Evolutionary conservation across 2,329 filamentous ascomycete genomes (phyloP).

Genomic region (Claviceps africana): DNA sequence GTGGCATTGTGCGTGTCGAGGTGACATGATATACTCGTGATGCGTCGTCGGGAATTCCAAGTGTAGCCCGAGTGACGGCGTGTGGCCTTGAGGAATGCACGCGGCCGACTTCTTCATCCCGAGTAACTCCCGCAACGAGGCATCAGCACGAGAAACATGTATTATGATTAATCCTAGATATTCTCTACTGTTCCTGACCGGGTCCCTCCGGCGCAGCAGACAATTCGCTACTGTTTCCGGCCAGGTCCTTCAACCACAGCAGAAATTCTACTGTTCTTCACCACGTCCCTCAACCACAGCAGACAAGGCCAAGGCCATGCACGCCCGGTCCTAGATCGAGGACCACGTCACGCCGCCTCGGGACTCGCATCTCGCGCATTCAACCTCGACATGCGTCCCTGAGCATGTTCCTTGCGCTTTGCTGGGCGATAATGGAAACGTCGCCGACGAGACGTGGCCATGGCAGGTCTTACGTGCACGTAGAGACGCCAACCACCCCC

Average conservation of each 20-base stretch:
- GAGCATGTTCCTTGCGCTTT: not conserved
- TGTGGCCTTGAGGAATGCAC: no score
- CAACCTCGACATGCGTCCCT: not conserved
- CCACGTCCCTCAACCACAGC: no score
- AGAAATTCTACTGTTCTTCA: no score
- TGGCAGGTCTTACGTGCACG: not conserved
- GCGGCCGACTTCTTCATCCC: no score
- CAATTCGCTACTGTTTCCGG: no score
- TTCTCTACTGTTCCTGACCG: constrained; percentile 2
- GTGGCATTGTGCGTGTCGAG: no score
- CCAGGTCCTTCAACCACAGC: not conserved
- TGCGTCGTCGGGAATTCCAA: no score
- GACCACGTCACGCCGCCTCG: not conserved
- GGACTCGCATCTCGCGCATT: not conserved
- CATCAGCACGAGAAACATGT: not conserved
- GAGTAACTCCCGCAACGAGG: no score
- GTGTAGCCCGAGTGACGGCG: no score
- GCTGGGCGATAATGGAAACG: not conserved
- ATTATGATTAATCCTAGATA: not conserved
- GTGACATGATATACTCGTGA: no score
- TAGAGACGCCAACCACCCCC: no score
- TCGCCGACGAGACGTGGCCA: not conserved
- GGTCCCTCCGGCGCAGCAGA: no score
- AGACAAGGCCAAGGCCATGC: not conserved
- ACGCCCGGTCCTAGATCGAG: not conserved